Conservation (phyloP, 371 early-diverging fungal genomes). For the Sanchytrium tribonematis region DNA sequence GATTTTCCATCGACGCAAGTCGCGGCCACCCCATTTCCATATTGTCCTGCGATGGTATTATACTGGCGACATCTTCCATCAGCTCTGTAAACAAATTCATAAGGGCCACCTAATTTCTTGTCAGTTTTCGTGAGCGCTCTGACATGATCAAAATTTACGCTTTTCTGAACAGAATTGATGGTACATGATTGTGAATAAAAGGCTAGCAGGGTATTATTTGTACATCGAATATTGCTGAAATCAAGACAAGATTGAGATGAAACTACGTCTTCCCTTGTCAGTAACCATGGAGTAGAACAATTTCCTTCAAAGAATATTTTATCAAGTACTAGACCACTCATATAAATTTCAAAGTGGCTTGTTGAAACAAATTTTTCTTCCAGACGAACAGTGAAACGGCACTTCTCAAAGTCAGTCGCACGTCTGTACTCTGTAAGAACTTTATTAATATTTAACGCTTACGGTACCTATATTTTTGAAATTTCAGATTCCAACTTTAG, state of each 20-base stretch:
- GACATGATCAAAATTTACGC: neutral
- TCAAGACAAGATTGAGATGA: neutral
- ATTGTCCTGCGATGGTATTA: neutral
- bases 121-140: neutral
- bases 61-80: neutral
- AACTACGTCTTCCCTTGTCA: neutral
- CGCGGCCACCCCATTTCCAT: neutral
- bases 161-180: neutral
- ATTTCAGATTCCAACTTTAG: too few relatives aligned
- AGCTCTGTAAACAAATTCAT: neutral
- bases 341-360: constrained; percentile 1
- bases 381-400: too few relatives aligned
- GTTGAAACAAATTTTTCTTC: too few relatives aligned
- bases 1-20: neutral
- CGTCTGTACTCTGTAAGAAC: too few relatives aligned
- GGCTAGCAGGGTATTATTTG: neutral
- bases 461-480: too few relatives aligned
- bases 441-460: too few relatives aligned
- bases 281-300: neutral
- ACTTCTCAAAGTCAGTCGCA: too few relatives aligned
- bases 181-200: neutral
- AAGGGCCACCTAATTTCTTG: neutral
- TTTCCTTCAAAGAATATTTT: neutral
- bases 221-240: neutral
- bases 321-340: neutral